Conservation (phyloP, 1,139 yeast genomes). For the Dujonia santamariae region DNA sequence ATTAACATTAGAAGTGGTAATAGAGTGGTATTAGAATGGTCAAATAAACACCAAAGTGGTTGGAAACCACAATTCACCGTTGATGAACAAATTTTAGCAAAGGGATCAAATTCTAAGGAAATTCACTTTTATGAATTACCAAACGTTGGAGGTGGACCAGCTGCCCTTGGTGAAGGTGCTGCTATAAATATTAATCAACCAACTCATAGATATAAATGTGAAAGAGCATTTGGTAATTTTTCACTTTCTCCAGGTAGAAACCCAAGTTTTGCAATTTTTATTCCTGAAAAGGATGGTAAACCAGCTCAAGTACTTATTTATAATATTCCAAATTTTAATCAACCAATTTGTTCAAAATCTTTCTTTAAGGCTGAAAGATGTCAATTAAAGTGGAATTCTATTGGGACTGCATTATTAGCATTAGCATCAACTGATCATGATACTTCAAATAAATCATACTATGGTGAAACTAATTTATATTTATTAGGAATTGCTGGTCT, state of each 20-base stretch:
- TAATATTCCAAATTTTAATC: slow-evolving; percentile 69
- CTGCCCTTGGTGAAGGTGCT: slow-evolving; percentile 32
- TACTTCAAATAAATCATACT: slow-evolving; percentile 88
- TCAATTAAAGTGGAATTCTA: slow-evolving; percentile 86
- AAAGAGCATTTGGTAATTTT: slow-evolving; percentile 51
- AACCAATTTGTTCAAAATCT: slow-evolving; percentile 81
- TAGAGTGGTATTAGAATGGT: slow-evolving; percentile 60
- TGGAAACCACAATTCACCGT: slow-evolving; percentile 90
- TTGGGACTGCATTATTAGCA: slow-evolving; percentile 93
- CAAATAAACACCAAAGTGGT: slow-evolving; percentile 80
- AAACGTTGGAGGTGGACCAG: slow-evolving; percentile 3
- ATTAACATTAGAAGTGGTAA: slow-evolving; percentile 50
- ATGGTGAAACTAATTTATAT: slow-evolving; percentile 93
- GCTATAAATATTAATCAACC: slow-evolving; percentile 48
- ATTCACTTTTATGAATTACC: slow-evolving; percentile 67
- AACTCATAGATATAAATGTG: slow-evolving; percentile 58
- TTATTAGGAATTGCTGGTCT: slow-evolving; percentile 90
- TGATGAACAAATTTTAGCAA: slow-evolving; percentile 71
- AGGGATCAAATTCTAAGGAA: slow-evolving; percentile 56
- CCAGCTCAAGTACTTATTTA: slow-evolving; percentile 89
- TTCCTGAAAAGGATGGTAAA: slow-evolving; percentile 79
- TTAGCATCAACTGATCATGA: slow-evolving; percentile 96
- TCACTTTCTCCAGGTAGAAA: slow-evolving; percentile 81
- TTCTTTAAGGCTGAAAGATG: slow-evolving; percentile 96
- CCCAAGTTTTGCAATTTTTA: slow-evolving; percentile 88